Base-by-base conservation (phyloP, 1,284 basidiomycete genomes). In the Rhodotorula sp. region DNA sequence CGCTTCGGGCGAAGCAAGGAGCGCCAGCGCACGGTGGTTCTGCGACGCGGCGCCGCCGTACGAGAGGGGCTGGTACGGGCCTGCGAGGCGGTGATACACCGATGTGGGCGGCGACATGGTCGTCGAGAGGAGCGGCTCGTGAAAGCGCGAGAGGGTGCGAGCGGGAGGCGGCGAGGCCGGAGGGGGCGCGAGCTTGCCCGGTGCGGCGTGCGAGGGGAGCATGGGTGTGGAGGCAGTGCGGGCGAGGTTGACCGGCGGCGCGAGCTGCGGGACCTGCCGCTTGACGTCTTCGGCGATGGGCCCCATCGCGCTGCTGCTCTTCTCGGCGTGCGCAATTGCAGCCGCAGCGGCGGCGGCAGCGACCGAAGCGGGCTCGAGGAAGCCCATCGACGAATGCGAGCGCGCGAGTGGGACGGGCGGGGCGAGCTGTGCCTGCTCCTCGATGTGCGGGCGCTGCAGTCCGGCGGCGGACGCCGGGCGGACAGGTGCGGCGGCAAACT, bases 21-120 rank as follows among this genome's bases (percentile, higher is more conserved):
- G 69, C 7, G 77, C 76, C 42, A 74, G 70, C 1, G 74, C 77
- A 25, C 74, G 74, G 34, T 69, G 70, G 44, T 64, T 59, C 41
- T 69, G 65, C 23, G 58, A 14, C 8, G 68, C 60, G 3, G 71
- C 56, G 42, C 63, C 57, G 23, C 64, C 70, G 67, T 66, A 72
- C n/a, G 72, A 64, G 34, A 78, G 64, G 23, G 77, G 77, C 66
- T 77, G 76, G 67, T 78, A 77, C 17, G 76, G 77, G 3, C 77
- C 74, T 4, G 77, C 77, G 64, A 78, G 75, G 42, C 77, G 77
- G 41, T 75, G 73, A 66, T 77, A 77, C 25, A 78, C 77, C 45
- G 71, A 72, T 0, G 77, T 77, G 25, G 77, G 77, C 1, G 77
- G 77, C n/a, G 77, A 78, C 67, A 69, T 69, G 41, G 67, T 66